These are phyloP conservation scores for Dryadomyces sulphureus DNA, from an alignment of 2,329 filamentous ascomycete species.

Conservation along the genomic window DNA sequence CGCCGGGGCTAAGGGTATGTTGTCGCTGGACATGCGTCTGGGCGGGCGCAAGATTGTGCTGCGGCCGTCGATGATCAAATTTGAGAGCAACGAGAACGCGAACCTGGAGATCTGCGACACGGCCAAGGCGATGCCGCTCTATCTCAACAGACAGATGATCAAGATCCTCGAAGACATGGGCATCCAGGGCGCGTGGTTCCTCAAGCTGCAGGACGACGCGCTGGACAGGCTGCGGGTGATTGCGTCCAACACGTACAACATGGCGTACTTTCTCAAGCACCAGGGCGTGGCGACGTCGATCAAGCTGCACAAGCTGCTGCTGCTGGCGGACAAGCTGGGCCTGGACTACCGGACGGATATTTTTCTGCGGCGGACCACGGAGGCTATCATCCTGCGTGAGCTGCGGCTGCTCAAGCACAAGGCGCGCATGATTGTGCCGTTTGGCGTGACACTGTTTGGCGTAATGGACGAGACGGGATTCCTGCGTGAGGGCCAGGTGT, in stretches of 20 bases:
- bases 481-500: conserved; percentile 53
- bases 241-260: conserved; percentile 43
- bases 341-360: conserved; percentile 52
- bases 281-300: conserved; percentile 47
- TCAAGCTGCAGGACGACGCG: conserved; percentile 47
- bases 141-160: conserved; percentile 67
- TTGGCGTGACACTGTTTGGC: conserved; percentile 66
- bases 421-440: conserved; percentile 54
- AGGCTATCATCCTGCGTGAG: conserved; percentile 54
- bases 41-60: conserved; percentile 43
- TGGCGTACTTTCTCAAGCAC: conserved; percentile 48
- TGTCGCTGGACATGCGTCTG: conserved; percentile 51
- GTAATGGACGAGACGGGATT: conserved; percentile 69
- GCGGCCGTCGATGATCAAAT: conserved; percentile 69
- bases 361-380: conserved; percentile 57
- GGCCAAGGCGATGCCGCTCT: conserved; percentile 50
- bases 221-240: conserved; percentile 44
- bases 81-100: conserved; percentile 35
- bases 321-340: conserved; percentile 37
- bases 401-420: conserved; percentile 66
- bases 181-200: conserved; percentile 42
- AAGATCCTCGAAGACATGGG: conserved; percentile 75
- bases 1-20: conserved; percentile 63
- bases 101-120: conserved; percentile 61
- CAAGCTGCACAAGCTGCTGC: conserved; percentile 46